A percentile compares a stretch with the other conserved stretches of the same genome.
Conservation (phyloP, 345 rosid genomes). For the Pistacia integerrima region DNA sequence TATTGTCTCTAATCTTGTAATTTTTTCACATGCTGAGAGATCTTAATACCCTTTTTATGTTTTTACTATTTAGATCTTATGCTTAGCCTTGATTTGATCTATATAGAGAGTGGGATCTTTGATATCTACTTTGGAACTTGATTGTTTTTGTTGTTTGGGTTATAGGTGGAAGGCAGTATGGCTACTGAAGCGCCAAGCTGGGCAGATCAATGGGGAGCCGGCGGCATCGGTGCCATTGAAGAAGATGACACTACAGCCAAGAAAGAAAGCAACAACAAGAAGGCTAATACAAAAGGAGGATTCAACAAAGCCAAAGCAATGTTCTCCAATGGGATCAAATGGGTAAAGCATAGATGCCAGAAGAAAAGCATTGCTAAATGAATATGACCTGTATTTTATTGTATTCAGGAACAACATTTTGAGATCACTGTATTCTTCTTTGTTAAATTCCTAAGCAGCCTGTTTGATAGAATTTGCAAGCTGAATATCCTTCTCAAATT, state of each 20-base stretch:
- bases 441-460: not conserved
- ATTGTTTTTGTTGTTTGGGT: not conserved
- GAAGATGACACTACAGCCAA: constrained; percentile 39
- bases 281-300: constrained; percentile 38
- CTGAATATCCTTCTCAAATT: no score
- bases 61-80: not conserved
- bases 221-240: constrained; percentile 55
- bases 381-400: not conserved
- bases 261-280: constrained; percentile 41
- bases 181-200: constrained; percentile 82
- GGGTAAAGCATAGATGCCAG: constrained; percentile 58
- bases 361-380: constrained; percentile 35
- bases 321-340: constrained; percentile 51
- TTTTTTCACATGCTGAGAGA: not conserved
- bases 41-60: not conserved
- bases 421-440: not conserved
- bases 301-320: constrained; percentile 44
- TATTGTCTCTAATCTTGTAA: not conserved
- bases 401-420: not conserved
- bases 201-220: constrained; percentile 97
- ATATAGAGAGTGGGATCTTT: no score
- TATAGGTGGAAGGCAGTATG: constrained; percentile 30
- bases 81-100: not conserved
- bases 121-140: not conserved
- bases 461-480: not conserved